A percentile compares a stretch with the other conserved stretches of the same genome.
These are phyloP conservation scores for Monosporascus cannonballus DNA, from an alignment of 2,329 filamentous ascomycete genomes.

Conservation along the genomic window DNA sequence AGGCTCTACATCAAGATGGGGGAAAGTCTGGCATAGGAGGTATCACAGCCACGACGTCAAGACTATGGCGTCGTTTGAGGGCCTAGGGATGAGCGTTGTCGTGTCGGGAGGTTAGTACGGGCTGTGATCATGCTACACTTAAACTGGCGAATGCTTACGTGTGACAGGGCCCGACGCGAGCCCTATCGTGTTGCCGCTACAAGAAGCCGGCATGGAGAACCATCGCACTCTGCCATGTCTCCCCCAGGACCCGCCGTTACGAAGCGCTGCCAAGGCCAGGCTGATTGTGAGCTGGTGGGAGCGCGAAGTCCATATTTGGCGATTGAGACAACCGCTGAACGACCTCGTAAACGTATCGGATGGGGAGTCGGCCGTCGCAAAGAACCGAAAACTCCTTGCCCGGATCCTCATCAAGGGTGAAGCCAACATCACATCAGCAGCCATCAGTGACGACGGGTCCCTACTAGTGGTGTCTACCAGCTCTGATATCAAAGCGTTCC, in stretches of 20 bases:
- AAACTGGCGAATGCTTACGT: constrained; percentile 22
- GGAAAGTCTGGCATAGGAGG: constrained; percentile 75
- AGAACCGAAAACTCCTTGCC: constrained; percentile 60
- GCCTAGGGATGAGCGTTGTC: constrained; percentile 73
- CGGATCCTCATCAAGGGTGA: constrained; percentile 67
- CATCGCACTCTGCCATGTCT: constrained; percentile 78
- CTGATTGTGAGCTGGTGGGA: constrained; percentile 91
- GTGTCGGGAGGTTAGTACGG: constrained; percentile 73
- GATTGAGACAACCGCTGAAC: constrained; percentile 39
- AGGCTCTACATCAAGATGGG: constrained; percentile 64
- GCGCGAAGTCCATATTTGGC: constrained; percentile 79
- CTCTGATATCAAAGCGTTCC: constrained; percentile 72
- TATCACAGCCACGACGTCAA: constrained; percentile 96
- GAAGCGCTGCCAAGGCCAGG: constrained; percentile 66
- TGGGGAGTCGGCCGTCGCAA: constrained; percentile 37
- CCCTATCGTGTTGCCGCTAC: constrained; percentile 75
- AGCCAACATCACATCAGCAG: constrained; percentile 72
- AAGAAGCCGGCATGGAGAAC: constrained; percentile 70
- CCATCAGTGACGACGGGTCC: constrained; percentile 65
- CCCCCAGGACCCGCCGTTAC: constrained; percentile 69
- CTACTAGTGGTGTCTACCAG: constrained; percentile 72
- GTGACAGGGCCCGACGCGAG: constrained; percentile 72
- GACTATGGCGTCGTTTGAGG: constrained; percentile 85
- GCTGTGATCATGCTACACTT: not conserved
- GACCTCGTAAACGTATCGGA: constrained; percentile 38